Evolutionary conservation across 2,329 filamentous ascomycete species (phyloP), one percentile per base, ranked within the genome.

Genomic region (Xylariaceae sp.): DNA sequence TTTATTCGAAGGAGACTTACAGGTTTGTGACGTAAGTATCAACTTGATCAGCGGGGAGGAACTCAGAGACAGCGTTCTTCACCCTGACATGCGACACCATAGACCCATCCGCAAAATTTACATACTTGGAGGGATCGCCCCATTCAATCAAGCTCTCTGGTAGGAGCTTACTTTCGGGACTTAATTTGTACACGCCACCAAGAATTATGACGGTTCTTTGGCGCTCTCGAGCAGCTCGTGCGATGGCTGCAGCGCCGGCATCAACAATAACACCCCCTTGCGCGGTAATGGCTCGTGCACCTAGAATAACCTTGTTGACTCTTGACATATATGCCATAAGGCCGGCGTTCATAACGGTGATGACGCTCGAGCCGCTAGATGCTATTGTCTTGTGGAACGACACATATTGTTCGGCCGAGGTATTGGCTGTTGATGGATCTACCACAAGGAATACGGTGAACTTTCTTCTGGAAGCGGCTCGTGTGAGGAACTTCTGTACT

Each of bases 311-410:
- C 76, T 97, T 97, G 79, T 93, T 95, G 64, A 97, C 91, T 55
- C 89, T 86, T 7, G 92, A 89, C 90, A 99, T 97, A 66, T 97
- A 89, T 1, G 92, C 92, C 75, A 92, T 95, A 48, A 96, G 82
- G 8, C 91, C 89, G 6, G 86, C 88, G 72, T 96, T 92, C 36
- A 91, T 86, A 50, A 97, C 86, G 55, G 90, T 82, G 63, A 97
- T 89, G 35, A 96, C 88, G 1, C 85, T 88, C 50, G 95, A 89
- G 21, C 92, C 92, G 29, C 87, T 84, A 1, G 86, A 82, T 4
- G 83, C 85, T 55, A 97, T 80, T 41, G 91, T 86, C 72, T 94
- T 96, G 40, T 85, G 83, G 73, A 97, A 82, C 41, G 81, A 74
- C 7, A 77, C 74, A 50, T 79, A 77, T 29, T 70, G 76, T 39